Base-by-base conservation (phyloP, 495 filamentous ascomycete species). In the Parmelia sp. region DNA sequence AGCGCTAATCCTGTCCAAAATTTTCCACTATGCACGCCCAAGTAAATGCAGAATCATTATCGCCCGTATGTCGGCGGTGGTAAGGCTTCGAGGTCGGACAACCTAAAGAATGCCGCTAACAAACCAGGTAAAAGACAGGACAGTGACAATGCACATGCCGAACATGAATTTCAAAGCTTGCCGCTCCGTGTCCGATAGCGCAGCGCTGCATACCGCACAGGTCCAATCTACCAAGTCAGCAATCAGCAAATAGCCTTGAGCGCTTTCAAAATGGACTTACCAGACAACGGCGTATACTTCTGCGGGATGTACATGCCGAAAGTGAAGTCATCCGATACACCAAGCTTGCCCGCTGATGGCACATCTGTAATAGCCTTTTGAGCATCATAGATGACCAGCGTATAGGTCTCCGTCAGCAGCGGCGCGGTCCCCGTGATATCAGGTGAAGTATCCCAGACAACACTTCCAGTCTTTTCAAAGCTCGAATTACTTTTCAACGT, bases 121-220 rank as follows among this genome's bases (percentile, higher is more conserved):
- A 68, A 96, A 97, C 89, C 91, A 96, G 58, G 89, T 89, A 72
- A 96, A 96, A 55, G 90, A 90, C 35, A 89, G 66, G 17, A 96
- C 77, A 11, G 92, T 96, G 55, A 94, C 77, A 25, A 82, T 65
- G 49, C 82, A 84, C 89, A 95, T 95, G 58, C 84, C 83, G 55
- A 93, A 61, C 60, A 88, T 81, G 65, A 90, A 88, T 55, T 87
- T 85, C 11, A 97, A 68, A 4, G 86, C 87, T 63, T 86, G 80
- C 47, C 77, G 76, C 53, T 92, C 87, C 66, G 85, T 77, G 53
- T 80, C 78, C 11, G 84, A 85, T 36, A 88, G 64, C 12, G 88
- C 91, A 29, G 77, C 83, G 74, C 77, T 90, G 80, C 92, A 96
- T 23, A 88, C 90, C 0, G 84, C 85, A 70, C 86, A 87, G 55